A percentile compares a stretch with the other conserved stretches of the same genome.
Conservation (phyloP, 805 yeast species). For the Saccharomycopsis guyanensis region DNA sequence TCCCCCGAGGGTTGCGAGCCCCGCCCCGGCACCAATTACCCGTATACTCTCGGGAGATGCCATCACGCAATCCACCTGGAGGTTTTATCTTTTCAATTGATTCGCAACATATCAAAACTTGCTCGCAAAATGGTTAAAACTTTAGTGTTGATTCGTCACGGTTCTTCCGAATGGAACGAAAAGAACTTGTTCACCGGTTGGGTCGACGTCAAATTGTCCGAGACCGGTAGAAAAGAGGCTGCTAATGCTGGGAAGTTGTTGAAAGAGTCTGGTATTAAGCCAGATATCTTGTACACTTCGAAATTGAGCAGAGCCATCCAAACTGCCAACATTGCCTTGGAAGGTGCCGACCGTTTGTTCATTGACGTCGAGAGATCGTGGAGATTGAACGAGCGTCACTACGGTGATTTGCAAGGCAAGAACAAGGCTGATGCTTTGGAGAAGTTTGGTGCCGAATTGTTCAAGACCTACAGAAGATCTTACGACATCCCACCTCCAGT, state of each 20-base stretch:
- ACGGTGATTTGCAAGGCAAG: slow-evolving; percentile 98
- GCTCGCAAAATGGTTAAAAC: slow-evolving; percentile 31
- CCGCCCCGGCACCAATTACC: neutral
- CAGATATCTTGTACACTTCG: slow-evolving; percentile 88
- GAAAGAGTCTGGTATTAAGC: slow-evolving; percentile 76
- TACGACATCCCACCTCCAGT: slow-evolving; percentile 94
- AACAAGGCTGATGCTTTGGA: slow-evolving; percentile 92
- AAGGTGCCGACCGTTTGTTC: slow-evolving; percentile 80
- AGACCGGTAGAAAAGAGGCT: slow-evolving; percentile 84
- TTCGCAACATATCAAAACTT: neutral
- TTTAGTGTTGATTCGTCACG: slow-evolving; percentile 94
- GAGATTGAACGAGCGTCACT: slow-evolving; percentile 98
- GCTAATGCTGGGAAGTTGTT: slow-evolving; percentile 86
- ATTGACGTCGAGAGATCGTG: slow-evolving; percentile 91
- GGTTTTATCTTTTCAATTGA: neutral
- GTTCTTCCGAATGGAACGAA: slow-evolving; percentile 98
- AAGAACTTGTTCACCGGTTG: slow-evolving; percentile 98
- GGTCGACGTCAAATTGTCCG: slow-evolving; percentile 90
- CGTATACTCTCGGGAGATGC: neutral
- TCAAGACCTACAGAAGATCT: slow-evolving; percentile 96
- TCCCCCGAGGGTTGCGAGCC: neutral
- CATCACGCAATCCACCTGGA: neutral
- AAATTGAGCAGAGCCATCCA: slow-evolving; percentile 90
- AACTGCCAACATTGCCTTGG: slow-evolving; percentile 92
- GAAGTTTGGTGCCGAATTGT: slow-evolving; percentile 82